These are phyloP conservation scores for Trifolium fragiferum DNA, from an alignment of 306 rosid species.

Conservation along the genomic window DNA sequence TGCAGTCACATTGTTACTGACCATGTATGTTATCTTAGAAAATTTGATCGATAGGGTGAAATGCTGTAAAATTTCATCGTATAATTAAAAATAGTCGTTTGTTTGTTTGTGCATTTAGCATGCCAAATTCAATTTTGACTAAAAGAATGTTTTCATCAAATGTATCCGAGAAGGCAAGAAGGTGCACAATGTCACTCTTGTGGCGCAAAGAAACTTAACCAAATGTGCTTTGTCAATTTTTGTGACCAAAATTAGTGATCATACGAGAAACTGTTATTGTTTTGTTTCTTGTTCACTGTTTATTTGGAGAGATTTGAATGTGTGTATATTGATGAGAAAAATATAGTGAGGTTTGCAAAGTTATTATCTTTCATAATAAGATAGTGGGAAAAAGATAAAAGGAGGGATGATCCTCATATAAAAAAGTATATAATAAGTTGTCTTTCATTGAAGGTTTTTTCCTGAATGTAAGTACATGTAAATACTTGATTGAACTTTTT, in stretches of 20 bases:
- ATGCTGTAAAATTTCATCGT: constrained; percentile 29
- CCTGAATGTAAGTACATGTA: too few species aligned
- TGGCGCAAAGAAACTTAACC: neutral
- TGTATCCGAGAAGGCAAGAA: neutral
- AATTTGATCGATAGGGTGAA: neutral
- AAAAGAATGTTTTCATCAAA: neutral
- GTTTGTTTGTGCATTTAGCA: neutral
- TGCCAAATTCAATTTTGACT: neutral
- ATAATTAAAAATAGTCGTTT: neutral
- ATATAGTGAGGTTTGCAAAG: too few species aligned
- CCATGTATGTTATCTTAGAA: neutral
- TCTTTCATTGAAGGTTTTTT: too few species aligned
- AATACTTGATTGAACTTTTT: too few species aligned
- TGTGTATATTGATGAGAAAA: neutral
- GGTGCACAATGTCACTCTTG: neutral
- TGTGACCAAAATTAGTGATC: neutral
- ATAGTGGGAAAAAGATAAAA: too few species aligned
- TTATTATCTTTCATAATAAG: too few species aligned
- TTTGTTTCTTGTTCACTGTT: neutral
- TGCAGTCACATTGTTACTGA: neutral
- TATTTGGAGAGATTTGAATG: neutral
- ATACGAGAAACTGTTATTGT: neutral
- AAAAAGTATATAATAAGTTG: too few species aligned
- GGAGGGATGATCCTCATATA: too few species aligned
- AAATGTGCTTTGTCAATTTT: neutral